Conservation (phyloP, 1,284 basidiomycete genomes). For the Somion occarium region DNA sequence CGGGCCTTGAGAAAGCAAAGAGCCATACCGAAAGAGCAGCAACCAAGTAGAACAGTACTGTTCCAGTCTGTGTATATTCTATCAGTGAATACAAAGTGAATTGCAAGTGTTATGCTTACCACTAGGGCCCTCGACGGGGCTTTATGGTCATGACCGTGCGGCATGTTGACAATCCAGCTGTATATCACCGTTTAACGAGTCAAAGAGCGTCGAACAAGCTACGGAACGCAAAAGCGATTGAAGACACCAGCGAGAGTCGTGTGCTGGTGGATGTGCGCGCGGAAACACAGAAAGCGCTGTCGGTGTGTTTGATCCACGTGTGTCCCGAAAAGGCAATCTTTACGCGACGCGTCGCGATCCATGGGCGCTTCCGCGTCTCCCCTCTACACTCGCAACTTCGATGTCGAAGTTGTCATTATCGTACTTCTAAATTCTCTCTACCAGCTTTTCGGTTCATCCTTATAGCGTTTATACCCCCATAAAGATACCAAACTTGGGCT, state of each 20-base stretch:
- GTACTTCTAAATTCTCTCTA: too few relatives aligned
- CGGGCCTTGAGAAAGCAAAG: background rate
- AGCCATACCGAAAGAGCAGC: conserved; percentile 72
- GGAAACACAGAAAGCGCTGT: background rate
- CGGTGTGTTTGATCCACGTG: background rate
- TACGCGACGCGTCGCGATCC: background rate
- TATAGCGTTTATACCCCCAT: too few relatives aligned
- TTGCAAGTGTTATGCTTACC: background rate
- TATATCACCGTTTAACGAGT: background rate
- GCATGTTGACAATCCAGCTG: background rate
- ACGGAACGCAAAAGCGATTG: background rate
- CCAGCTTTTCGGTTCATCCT: too few relatives aligned
- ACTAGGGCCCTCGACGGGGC: conserved; percentile 7
- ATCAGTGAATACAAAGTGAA: background rate
- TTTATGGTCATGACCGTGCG: conserved; percentile 2
- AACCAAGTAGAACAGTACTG: conserved; percentile 76
- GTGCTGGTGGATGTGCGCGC: background rate
- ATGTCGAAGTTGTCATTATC: too few relatives aligned
- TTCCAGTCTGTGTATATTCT: conserved; percentile 44
- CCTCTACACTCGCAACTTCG: too few relatives aligned
- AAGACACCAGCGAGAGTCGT: background rate
- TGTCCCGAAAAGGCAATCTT: too few relatives aligned
- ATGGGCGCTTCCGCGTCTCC: too few relatives aligned
- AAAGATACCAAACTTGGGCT: too few relatives aligned
- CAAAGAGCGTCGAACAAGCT: background rate